Evolutionary conservation across 768 basidiomycete species (phyloP), one percentile per base, ranked within the genome.

Genomic region (Russula sp.): DNA sequence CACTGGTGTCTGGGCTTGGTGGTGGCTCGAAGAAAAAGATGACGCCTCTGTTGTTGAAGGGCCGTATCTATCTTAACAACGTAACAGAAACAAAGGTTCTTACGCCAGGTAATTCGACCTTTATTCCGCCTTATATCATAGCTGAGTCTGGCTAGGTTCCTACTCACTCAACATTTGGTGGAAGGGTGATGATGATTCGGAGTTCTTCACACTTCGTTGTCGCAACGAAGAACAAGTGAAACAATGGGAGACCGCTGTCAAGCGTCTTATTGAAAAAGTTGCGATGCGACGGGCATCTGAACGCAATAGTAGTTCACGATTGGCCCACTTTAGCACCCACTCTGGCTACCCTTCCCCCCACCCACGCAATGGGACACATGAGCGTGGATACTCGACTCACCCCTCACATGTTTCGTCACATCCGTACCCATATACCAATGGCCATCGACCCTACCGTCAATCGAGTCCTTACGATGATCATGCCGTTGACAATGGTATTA

Each of bases 41-140:
- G 69, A 89, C 91, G 0, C 88, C 88, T 28, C 83, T 98, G 38
- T 82, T 94, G 26, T 78, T 99, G 63, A 99, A 99, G 72, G 97
- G 97, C 5, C 87, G 97, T 32, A 98, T 99, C 66, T 98, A 97
- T 76, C 80, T 98, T 69, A 94, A 94, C 68, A 99, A 98, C 71
- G 93, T 98, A 57, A 94, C 92, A 0, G 83, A 88, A 68, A 92
- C 92, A 16, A 65, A 50, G 57, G 54, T 68, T 10, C 52, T 66
- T 78, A 84, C 59, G 82, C 89, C n/a, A 67, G 83, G 92, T 90
- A 69, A 63, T 86, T 81, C 65, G 40, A 59, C 44, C 38, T 40
- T 64, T 55, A 42, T 26, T 57, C 13, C 61, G 10, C 50, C 16
- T 55, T 38, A 40, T 61, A n/a, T 62, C 40, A 16, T 53, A 24